These are phyloP conservation scores for Botrytis porri DNA, from an alignment of 2,329 filamentous ascomycete genomes.

Conservation along the genomic window DNA sequence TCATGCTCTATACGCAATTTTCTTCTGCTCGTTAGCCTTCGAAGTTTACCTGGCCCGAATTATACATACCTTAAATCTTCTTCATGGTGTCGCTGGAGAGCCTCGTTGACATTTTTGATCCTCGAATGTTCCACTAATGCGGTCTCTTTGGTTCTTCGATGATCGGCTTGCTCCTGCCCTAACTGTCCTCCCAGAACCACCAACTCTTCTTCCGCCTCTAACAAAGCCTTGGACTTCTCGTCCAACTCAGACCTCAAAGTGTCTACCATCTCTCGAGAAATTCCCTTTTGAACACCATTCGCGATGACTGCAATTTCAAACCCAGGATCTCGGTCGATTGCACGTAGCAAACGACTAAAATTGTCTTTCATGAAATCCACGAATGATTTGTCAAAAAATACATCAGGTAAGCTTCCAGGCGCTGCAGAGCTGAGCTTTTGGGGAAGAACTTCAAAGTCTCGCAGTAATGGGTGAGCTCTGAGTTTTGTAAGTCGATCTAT, in stretches of 20 bases:
- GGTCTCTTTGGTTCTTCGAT: constrained; percentile 62
- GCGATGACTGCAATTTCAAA: constrained; percentile 78
- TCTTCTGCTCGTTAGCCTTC: constrained; percentile 30
- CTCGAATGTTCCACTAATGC: constrained; percentile 50
- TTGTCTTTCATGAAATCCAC: constrained; percentile 96
- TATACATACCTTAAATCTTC: constrained; percentile 55
- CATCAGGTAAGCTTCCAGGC: constrained; percentile 63
- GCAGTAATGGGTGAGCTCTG: constrained; percentile 71
- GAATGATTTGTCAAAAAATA: constrained; percentile 82
- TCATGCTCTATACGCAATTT: constrained; percentile 39
- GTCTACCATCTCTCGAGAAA: constrained; percentile 92
- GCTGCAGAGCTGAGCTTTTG: constrained; percentile 59
- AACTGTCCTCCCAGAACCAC: constrained; percentile 52
- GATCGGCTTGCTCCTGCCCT: constrained; percentile 71
- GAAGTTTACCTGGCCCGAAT: not conserved
- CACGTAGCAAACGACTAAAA: constrained; percentile 78
- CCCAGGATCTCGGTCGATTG: constrained; percentile 87
- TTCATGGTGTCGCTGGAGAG: constrained; percentile 67
- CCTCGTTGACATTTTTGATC: constrained; percentile 57
- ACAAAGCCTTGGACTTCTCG: constrained; percentile 59
- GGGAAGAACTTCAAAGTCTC: constrained; percentile 85
- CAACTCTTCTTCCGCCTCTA: constrained; percentile 47
- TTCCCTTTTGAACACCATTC: constrained; percentile 80
- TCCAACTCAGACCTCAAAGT: constrained; percentile 74
- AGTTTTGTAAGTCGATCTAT: constrained; percentile 76